Conservation (phyloP, 768 basidiomycete genomes). For the Tylopilus felleus region DNA sequence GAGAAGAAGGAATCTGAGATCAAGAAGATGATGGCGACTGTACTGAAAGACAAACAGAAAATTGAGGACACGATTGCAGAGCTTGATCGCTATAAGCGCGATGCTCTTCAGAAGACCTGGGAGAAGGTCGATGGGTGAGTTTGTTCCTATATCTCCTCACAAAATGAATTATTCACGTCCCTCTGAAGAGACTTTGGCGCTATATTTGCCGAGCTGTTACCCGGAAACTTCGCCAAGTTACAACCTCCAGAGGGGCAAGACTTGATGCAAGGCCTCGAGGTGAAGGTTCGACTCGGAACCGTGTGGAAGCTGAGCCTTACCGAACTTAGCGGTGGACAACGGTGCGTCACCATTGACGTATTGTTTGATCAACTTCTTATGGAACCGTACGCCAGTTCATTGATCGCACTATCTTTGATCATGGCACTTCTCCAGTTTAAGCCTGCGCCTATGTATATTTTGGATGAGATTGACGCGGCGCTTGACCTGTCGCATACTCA, state of each 20-base stretch:
- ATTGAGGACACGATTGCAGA: conserved; percentile 93
- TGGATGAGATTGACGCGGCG: conserved; percentile 98
- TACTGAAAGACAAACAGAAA: conserved; percentile 89
- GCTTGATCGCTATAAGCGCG: conserved; percentile 90
- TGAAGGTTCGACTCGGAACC: conserved; percentile 90
- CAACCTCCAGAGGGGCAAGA: conserved; percentile 93
- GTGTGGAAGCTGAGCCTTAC: conserved; percentile 99
- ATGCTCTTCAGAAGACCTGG: conserved; percentile 94
- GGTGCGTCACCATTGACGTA: conserved; percentile 46
- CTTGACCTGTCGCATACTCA: conserved; percentile 95
- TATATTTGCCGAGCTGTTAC: conserved; percentile 93
- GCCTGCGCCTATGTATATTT: conserved; percentile 98
- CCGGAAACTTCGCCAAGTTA: conserved; percentile 94
- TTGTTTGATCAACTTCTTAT: neutral
- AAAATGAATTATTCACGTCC: neutral
- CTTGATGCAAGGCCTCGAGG: conserved; percentile 92
- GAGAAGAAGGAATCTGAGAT: conserved; percentile 90
- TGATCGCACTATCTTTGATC: conserved; percentile 96
- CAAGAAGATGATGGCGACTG: conserved; percentile 83
- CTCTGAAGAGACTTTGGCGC: conserved; percentile 82
- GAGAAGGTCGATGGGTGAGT: conserved; percentile 87
- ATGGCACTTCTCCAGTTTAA: conserved; percentile 99
- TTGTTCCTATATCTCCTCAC: neutral
- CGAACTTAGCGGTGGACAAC: conserved; percentile 94
- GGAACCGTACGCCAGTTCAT: conserved; percentile 53